Evolutionary conservation across 2,329 filamentous ascomycete genomes (phyloP).

Genomic region (Chalaropsis ovoidea): DNA sequence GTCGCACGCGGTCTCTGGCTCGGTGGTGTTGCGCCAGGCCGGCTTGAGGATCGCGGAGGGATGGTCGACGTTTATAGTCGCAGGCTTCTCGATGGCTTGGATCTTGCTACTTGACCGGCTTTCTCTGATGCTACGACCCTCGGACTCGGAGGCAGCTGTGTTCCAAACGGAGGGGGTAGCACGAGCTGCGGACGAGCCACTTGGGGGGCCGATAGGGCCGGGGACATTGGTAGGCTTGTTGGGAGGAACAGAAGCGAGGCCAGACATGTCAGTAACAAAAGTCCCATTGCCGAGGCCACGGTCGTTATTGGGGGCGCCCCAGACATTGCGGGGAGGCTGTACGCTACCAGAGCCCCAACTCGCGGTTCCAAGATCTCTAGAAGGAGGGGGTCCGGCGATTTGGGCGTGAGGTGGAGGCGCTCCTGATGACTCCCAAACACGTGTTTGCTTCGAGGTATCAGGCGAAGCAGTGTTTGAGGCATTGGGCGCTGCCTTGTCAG

Average conservation of each 20-base stretch:
- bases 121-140: constrained; percentile 7
- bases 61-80: background rate
- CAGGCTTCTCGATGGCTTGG: background rate
- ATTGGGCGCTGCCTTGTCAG: background rate
- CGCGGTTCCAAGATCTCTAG: constrained; percentile 14
- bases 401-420: constrained; percentile 15
- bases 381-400: constrained; percentile 20
- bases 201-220: constrained; percentile 39
- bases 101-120: background rate
- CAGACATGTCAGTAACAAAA: constrained; percentile 52
- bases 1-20: background rate
- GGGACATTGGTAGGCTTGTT: constrained; percentile 33
- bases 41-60: constrained; percentile 21
- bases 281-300: constrained; percentile 67
- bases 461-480: background rate
- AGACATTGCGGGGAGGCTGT: constrained; percentile 51
- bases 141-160: background rate
- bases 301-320: constrained; percentile 63
- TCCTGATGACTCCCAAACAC: constrained; percentile 23
- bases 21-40: constrained; percentile 20
- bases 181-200: background rate
- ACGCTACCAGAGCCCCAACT: constrained; percentile 39
- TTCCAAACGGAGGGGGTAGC: background rate
- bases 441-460: constrained; percentile 7
- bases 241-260: constrained; percentile 29